A percentile compares a stretch with the other conserved stretches of the same genome.
Conservation (phyloP, 768 basidiomycete genomes). For the Asterophora lycoperdoides region DNA sequence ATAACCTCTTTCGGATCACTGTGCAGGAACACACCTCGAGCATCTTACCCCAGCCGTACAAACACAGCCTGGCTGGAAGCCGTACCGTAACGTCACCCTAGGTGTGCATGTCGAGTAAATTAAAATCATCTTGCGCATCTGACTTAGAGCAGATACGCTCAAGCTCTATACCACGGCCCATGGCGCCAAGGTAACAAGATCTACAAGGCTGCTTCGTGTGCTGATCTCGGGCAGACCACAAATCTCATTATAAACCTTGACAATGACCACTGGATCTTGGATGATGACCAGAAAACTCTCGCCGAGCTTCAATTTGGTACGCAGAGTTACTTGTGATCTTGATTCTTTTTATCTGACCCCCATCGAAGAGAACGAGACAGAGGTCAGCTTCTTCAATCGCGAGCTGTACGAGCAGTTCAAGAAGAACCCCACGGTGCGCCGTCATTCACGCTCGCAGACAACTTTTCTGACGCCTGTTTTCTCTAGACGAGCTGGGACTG, state of each 20-base stretch:
- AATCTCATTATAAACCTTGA: conserved; percentile 98
- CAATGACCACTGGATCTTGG: conserved; percentile 89
- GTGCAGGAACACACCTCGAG: conserved; percentile 6
- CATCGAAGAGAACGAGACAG: conserved; percentile 87
- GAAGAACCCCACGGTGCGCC: conserved; percentile 69
- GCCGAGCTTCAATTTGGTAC: conserved; percentile 72
- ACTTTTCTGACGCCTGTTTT: conserved; percentile 2
- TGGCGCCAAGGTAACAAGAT: conserved; percentile 72
- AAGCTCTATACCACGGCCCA: conserved; percentile 95
- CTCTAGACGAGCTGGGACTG: conserved; percentile 44
- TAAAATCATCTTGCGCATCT: conserved; percentile 1
- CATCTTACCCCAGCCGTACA: conserved; percentile 51
- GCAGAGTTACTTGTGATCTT: conserved; percentile 18
- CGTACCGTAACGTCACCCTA: conserved; percentile 69
- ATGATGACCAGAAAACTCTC: conserved; percentile 62
- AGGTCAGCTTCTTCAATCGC: conserved; percentile 87
- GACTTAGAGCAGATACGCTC: conserved; percentile 64
- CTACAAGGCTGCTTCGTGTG: neutral
- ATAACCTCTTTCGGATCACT: conserved; percentile 13
- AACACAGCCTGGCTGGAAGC: conserved; percentile 80
- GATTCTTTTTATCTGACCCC: neutral
- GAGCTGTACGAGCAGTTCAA: conserved; percentile 79
- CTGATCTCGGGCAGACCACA: conserved; percentile 58
- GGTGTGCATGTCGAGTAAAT: conserved; percentile 43
- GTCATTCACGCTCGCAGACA: neutral